phyloP scores from a whole-genome alignment of 2,329 filamentous ascomycete species.

The Diaporthe ampelina region DNA sequence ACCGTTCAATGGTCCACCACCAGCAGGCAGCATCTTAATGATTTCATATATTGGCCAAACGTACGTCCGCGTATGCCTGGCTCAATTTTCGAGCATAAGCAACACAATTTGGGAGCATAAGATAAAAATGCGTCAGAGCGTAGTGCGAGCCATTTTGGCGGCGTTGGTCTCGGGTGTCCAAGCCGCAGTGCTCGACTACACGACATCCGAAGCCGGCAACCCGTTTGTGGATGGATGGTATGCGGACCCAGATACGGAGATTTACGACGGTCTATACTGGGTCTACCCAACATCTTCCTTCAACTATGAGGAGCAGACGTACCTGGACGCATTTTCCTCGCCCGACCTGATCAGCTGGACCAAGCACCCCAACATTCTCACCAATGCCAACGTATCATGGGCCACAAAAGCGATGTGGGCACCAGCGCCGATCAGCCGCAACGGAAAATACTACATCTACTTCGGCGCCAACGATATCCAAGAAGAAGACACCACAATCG shows the following conservation, averaged over 20 bases:
- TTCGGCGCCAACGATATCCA: slow-evolving; percentile 64
- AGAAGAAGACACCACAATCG: slow-evolving; percentile 45
- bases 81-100: neutral
- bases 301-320: slow-evolving; percentile 61
- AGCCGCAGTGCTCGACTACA: slow-evolving; percentile 49
- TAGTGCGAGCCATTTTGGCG: neutral
- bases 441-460: slow-evolving; percentile 64
- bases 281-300: slow-evolving; percentile 62
- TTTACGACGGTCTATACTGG: slow-evolving; percentile 61
- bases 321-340: slow-evolving; percentile 65
- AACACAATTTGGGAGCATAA: neutral
- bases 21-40: slow-evolving; percentile 13
- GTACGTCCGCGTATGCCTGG: neutral
- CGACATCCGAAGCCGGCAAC: slow-evolving; percentile 59
- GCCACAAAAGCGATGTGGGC: slow-evolving; percentile 62
- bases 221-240: slow-evolving; percentile 65
- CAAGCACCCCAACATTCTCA: slow-evolving; percentile 60
- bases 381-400: slow-evolving; percentile 56
- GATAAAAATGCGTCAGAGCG: neutral
- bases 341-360: slow-evolving; percentile 63
- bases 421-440: slow-evolving; percentile 58
- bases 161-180: neutral
- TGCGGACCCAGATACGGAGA: slow-evolving; percentile 63
- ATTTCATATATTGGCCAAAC: neutral
- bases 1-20: neutral